Conservation (phyloP, 75 land plant genomes). For the Picea sitchensis region DNA sequence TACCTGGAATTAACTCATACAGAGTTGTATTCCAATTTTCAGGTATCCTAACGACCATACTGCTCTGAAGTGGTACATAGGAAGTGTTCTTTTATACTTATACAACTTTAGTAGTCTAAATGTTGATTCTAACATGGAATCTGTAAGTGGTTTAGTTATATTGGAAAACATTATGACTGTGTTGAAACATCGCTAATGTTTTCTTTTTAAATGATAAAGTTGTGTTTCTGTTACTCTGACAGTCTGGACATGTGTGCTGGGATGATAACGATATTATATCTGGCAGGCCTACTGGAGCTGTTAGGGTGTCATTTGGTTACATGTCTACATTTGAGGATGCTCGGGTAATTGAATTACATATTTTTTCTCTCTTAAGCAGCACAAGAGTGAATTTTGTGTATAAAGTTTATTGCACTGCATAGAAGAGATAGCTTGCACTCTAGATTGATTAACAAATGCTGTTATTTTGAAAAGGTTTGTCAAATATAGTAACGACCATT, state of each 20-base stretch:
- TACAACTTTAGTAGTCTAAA: background rate
- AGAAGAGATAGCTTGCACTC: background rate
- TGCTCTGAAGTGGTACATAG: background rate
- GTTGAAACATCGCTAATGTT: background rate
- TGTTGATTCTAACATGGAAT: background rate
- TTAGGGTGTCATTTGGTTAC: conserved; percentile 92
- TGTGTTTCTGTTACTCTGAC: background rate
- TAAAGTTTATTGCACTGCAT: background rate
- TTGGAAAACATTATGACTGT: background rate
- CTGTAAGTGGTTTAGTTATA: background rate
- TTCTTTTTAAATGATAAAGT: background rate
- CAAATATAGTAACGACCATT: background rate
- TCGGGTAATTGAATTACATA: conserved; percentile 36
- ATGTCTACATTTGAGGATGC: conserved; percentile 96
- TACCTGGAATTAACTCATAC: conserved; percentile 71
- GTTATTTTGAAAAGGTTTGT: background rate
- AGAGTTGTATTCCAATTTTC: conserved; percentile 70
- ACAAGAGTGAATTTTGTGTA: background rate
- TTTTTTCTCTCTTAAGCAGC: background rate
- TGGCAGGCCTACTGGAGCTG: conserved; percentile 97
- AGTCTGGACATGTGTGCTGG: conserved; percentile 99
- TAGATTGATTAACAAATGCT: background rate
- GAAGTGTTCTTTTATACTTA: background rate
- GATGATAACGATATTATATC: conserved; percentile 81
- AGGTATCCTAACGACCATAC: conserved; percentile 40